Evolutionary conservation across 106 monocot genomes (phyloP), one percentile per base, ranked within the genome.

Genomic region (Dioscorea zingiberensis): DNA sequence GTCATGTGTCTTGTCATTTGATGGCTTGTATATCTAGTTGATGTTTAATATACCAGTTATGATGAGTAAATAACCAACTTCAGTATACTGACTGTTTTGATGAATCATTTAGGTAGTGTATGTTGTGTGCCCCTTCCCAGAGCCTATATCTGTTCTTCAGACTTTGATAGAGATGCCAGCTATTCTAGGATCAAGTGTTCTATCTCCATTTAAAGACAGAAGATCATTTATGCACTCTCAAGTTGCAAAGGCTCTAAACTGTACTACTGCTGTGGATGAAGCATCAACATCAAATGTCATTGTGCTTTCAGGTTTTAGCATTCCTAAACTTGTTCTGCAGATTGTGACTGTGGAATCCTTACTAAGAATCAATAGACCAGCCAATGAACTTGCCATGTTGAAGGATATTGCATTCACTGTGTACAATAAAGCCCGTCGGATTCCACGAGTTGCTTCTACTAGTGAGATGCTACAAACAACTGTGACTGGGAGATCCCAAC

Each of bases 321-420:
- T 88, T 48, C 83, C 88, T 1, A 97, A 86, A 66, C 65, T 97
- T 10, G 91, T 97, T 32, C 67, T 92, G 51, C 95, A 97, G 68
- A 84, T 97, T 64, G 81, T 97, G 60, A 91, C 83, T 63, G 49
- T 92, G 7, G 95, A 97, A 32, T 77, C 83, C 59, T 61, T 97
- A 21, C 57, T 97, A 27, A 81, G 81, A 76, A 44, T 86, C 30
- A 73, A 77, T 59, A 86, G 64, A 55, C 79, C 88, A 59, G 57
- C 53, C 7, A 81, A 75, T 57, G 88, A 97, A 60, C 85, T 86
- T 55, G 76, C 88, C 45, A 32, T 88, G 55, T 73, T 88, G 44
- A 97, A 92, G 70, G 95, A 97, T 55, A 75, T 92, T 71, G 88
- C 95, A 58, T 92, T 97, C 75, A 88, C 95, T 19, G 87, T 97